Conservation (phyloP, 2,329 filamentous ascomycete genomes). For the Huntiella bhutanensis region DNA sequence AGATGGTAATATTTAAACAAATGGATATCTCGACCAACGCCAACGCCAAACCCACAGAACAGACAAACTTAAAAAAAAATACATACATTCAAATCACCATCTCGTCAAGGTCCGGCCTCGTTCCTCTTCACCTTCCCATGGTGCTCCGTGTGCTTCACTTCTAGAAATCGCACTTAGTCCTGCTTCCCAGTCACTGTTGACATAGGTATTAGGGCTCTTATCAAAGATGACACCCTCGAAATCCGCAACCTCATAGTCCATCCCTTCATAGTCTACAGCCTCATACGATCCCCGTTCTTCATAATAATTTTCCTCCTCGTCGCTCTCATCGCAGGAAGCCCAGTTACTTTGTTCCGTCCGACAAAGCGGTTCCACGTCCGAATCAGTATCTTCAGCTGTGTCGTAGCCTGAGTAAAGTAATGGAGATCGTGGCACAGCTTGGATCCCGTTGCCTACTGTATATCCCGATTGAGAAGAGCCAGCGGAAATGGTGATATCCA, state of each 20-base stretch:
- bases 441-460: neutral
- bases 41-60: neutral
- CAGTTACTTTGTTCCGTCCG: neutral
- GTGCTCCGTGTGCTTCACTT: neutral
- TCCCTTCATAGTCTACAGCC: too few relatives aligned
- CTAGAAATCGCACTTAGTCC: neutral
- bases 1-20: too few relatives aligned
- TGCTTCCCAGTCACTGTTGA: neutral
- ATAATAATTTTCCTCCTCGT: neutral
- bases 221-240: neutral
- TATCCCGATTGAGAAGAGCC: neutral
- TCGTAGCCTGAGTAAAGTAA: neutral
- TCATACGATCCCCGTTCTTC: neutral
- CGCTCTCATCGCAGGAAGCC: neutral
- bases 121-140: constrained; percentile 2
- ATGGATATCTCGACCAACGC: too few relatives aligned
- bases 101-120: neutral
- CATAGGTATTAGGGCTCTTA: neutral
- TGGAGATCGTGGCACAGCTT: neutral
- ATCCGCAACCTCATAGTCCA: neutral
- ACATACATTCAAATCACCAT: neutral
- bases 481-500: too few relatives aligned
- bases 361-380: constrained; percentile 5
- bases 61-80: neutral
- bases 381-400: constrained; percentile 6